Base-by-base conservation (phyloP, 352 stramenopile species). In the Pythium aquatile region DNA sequence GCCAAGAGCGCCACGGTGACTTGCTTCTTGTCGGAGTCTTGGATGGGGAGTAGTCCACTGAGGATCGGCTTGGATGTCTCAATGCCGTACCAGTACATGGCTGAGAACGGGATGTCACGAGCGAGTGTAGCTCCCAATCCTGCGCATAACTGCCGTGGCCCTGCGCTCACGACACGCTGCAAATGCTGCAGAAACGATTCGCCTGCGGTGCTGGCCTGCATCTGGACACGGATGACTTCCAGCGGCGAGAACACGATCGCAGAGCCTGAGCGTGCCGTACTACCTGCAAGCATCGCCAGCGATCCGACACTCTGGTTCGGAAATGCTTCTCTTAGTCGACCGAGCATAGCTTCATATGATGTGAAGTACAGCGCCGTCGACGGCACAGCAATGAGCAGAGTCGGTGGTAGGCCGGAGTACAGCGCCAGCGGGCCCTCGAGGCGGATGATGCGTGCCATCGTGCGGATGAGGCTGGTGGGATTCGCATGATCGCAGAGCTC, bases 291-390 rank as follows among this genome's bases (percentile, higher is more conserved):
- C 68, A 88, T 87, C 20, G 79, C 73, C 16, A 90, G 47, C 37
- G 69, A 24, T 2, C 79, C 79, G 32, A 75, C 68, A 20, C 73
- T 75, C 26, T 75, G 68, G 11, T 74, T 58, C 3, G 81, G 82
- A 53, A 81, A 80, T 6, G 66, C 13, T 9, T 62, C 58, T 55
- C 76, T 81, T 11, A 81, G 62, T 28, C 61, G 53, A 16, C 71
- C 63, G 16, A 84, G 63, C 10, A 96, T 61, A 55, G 87, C 61
- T 57, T 98, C 96, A 64, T 99, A 99, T 2, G 82, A 86, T 5
- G 91, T 90, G 66, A 98, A 98, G 69, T 98, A 98, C 35, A 98
- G 69, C 7, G 95, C 90, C 0, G 93, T 98, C 42, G 93, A 97
- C 1, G 96, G 94, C 13, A 98, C 78, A 1, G 89, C 89, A 67